These are phyloP conservation scores for Parasitella parasitica DNA, from an alignment of 371 early-diverging fungal species.

Conservation along the genomic window DNA sequence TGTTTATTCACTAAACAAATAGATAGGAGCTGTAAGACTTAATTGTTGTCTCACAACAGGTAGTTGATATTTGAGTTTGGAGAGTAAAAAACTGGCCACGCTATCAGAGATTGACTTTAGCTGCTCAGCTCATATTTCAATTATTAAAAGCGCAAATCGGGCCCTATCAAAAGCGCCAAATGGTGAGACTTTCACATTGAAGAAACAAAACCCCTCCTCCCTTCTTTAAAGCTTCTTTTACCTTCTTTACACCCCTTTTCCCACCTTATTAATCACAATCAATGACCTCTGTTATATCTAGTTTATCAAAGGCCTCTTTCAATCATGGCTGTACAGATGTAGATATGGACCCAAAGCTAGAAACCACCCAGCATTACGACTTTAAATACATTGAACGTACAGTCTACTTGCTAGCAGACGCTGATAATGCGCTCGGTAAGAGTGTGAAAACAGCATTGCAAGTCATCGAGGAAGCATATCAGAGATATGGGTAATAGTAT, in stretches of 20 bases:
- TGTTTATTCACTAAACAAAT: no score
- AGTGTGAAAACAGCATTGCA: conserved; percentile 53
- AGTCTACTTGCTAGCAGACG: conserved; percentile 44
- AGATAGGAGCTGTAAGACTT: no score
- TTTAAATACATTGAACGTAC: conserved; percentile 42
- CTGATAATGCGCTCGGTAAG: conserved; percentile 33
- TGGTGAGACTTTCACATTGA: background rate
- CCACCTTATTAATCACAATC: background rate
- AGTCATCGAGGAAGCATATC: conserved; percentile 67
- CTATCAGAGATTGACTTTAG: no score
- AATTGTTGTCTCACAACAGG: no score
- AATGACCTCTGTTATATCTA: conserved; percentile 2
- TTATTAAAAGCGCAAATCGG: no score
- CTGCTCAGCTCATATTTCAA: no score
- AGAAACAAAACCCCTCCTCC: background rate
- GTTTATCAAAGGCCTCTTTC: background rate
- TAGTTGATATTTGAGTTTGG: no score
- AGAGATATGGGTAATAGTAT: conserved; percentile 60
- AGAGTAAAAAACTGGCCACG: no score
- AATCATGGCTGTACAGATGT: conserved; percentile 36
- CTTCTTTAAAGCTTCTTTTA: background rate
- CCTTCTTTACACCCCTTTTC: background rate
- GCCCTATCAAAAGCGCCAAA: no score
- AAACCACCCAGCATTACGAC: conserved; percentile 34
- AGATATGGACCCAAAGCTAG: conserved; percentile 32